These are phyloP conservation scores for Thermomucor indicae-seudaticae DNA, from an alignment of 371 early-diverging fungal genomes.

Conservation along the genomic window DNA sequence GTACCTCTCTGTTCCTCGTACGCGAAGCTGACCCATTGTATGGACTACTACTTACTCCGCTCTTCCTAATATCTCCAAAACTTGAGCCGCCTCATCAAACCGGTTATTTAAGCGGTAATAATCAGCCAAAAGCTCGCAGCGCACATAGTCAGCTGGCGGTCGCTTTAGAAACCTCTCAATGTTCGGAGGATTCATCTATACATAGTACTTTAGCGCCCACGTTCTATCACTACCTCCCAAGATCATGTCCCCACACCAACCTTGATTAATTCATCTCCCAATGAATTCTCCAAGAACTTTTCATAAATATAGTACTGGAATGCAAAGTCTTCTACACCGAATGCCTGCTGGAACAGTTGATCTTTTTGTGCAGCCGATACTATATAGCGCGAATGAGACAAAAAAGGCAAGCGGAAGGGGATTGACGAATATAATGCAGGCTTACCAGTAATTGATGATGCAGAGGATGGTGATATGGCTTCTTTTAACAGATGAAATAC, in stretches of 20 bases:
- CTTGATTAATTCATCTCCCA: conserved; percentile 24
- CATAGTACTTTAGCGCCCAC: background rate
- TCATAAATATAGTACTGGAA: conserved; percentile 29
- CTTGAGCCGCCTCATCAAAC: conserved; percentile 28
- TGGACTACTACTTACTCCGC: conserved; percentile 16
- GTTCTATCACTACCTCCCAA: background rate
- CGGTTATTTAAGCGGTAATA: conserved; percentile 20
- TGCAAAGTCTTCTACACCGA: conserved; percentile 16
- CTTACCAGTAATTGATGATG: conserved; percentile 2
- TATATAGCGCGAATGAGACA: background rate
- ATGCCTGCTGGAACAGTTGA: conserved; percentile 17
- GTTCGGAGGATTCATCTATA: conserved; percentile 15
- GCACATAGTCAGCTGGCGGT: conserved; percentile 18
- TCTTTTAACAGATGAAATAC: conserved; percentile 37
- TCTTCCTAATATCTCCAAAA: conserved; percentile 11
- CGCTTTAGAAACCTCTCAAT: conserved; percentile 23
- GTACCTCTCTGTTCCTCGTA: background rate
- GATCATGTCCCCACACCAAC: conserved; percentile 1
- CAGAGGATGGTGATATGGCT: conserved; percentile 9
- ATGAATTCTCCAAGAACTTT: conserved; percentile 14
- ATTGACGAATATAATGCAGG: no score
- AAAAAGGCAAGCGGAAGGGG: no score
- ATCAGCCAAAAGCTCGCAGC: conserved; percentile 20
- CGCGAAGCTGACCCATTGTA: background rate
- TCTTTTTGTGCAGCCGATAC: conserved; percentile 7